Conservation (phyloP, 192 early-diverging fungal species). For the Coemansia sp. region DNA sequence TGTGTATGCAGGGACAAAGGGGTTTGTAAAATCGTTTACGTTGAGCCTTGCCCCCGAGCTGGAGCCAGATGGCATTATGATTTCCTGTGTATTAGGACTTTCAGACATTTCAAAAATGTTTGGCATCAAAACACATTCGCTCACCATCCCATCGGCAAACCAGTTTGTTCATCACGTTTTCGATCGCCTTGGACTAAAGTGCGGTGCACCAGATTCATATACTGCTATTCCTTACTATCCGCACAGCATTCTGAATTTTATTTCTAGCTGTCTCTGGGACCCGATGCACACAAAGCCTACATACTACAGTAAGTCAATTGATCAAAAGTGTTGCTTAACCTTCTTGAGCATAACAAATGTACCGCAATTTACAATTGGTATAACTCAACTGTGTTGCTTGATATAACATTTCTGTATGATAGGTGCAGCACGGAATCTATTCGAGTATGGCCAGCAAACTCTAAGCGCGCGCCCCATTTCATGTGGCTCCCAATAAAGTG, state of each 20-base stretch:
- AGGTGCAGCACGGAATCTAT: background rate
- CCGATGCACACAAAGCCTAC: slow-evolving; percentile 28
- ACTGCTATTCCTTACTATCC: slow-evolving; percentile 41
- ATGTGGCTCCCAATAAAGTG: background rate
- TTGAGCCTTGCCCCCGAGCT: slow-evolving; percentile 84
- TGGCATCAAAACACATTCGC: slow-evolving; percentile 75
- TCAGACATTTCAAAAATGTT: slow-evolving; percentile 91
- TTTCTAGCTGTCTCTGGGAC: slow-evolving; percentile 41
- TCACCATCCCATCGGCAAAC: slow-evolving; percentile 72
- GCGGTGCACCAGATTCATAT: slow-evolving; percentile 52
- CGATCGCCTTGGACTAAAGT: slow-evolving; percentile 63
- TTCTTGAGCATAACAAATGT: background rate
- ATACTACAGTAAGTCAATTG: slow-evolving; percentile 41
- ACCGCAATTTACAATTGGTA: background rate
- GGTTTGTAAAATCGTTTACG: slow-evolving; percentile 88
- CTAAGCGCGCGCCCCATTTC: background rate
- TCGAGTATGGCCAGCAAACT: background rate
- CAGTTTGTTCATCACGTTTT: slow-evolving; percentile 76
- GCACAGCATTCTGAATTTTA: slow-evolving; percentile 45
- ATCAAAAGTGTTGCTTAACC: background rate
- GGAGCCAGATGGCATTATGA: slow-evolving; percentile 69
- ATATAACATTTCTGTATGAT: background rate
- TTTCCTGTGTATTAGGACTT: slow-evolving; percentile 87
- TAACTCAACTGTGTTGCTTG: background rate
- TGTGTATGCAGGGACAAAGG: slow-evolving; percentile 90